Conservation (phyloP, 2,329 filamentous ascomycete species). For the Colletotrichum abscissum region DNA sequence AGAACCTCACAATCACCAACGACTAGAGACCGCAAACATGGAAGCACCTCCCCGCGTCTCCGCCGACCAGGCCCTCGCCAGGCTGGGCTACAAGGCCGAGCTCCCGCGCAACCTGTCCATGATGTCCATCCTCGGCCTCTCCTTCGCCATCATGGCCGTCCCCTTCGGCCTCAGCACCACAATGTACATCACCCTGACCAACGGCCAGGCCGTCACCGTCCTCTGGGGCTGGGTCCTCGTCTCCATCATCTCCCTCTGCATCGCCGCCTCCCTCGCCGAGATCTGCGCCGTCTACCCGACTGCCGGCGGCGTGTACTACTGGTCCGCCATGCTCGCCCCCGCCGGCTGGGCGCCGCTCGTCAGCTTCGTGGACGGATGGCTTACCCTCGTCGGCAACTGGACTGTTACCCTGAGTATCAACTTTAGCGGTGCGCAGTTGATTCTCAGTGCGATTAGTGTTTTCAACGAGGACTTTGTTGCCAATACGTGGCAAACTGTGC, state of each 20-base stretch:
- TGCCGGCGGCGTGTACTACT: conserved; percentile 77
- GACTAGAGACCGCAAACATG: conserved; percentile 6
- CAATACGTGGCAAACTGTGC: conserved; percentile 75
- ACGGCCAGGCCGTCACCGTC: conserved; percentile 76
- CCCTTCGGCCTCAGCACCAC: conserved; percentile 77
- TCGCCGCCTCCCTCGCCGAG: conserved; percentile 75
- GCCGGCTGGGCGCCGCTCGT: conserved; percentile 74
- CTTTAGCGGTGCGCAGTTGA: conserved; percentile 71
- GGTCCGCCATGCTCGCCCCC: conserved; percentile 75
- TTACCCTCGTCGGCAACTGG: conserved; percentile 80
- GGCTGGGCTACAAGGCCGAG: conserved; percentile 61
- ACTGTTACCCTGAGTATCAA: conserved; percentile 74
- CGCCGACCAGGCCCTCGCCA: conserved; percentile 47
- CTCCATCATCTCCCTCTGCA: conserved; percentile 70
- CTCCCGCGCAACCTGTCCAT: conserved; percentile 62
- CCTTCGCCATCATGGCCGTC: conserved; percentile 81
- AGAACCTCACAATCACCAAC: not conserved
- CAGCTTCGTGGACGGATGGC: conserved; percentile 77
- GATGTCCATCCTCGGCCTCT: conserved; percentile 71
- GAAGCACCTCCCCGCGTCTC: conserved; percentile 22
- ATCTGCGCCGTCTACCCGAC: conserved; percentile 78
- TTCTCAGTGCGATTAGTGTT: conserved; percentile 72
- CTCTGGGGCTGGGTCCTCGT: conserved; percentile 78
- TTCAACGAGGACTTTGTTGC: conserved; percentile 77
- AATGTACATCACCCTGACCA: conserved; percentile 74